Conservation (phyloP, 2,329 filamentous ascomycete genomes). For the Kalaharituber pfeilii region DNA sequence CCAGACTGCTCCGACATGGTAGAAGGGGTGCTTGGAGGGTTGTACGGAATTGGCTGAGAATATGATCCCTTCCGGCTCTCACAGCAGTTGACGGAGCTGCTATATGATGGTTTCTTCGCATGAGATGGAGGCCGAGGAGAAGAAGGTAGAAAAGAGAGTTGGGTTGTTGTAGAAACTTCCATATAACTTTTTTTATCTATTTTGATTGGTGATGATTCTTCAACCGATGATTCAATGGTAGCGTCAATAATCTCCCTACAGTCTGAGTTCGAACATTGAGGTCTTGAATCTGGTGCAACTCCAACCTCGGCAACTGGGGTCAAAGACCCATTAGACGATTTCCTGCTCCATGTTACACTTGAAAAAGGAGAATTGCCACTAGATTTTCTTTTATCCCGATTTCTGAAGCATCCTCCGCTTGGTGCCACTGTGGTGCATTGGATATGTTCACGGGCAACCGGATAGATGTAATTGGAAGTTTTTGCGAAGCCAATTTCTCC, state of each 20-base stretch:
- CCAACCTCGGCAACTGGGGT: not conserved
- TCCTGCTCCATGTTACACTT: not conserved
- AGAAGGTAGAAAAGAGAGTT: not conserved
- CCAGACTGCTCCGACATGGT: slow-evolving; percentile 11
- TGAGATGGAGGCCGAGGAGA: not conserved
- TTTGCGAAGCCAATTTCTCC: slow-evolving; percentile 31
- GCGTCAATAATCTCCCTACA: not conserved
- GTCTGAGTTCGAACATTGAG: too few relatives aligned
- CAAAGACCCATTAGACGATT: not conserved
- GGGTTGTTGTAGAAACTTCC: not conserved
- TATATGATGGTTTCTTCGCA: not conserved
- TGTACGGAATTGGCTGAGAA: not conserved
- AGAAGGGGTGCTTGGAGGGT: slow-evolving; percentile 11
- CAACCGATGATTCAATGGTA: not conserved
- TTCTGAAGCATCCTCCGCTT: not conserved
- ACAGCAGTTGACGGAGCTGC: not conserved
- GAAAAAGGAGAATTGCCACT: not conserved
- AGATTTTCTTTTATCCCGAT: not conserved
- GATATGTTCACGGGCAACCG: not conserved
- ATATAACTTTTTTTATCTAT: not conserved
- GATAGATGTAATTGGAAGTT: slow-evolving; percentile 26
- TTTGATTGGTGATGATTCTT: not conserved
- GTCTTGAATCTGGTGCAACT: not conserved
- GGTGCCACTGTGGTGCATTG: not conserved
- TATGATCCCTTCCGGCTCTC: not conserved